Evolutionary conservation across 257 asterid genomes (phyloP).

Genomic region (Gentiana straminea): DNA sequence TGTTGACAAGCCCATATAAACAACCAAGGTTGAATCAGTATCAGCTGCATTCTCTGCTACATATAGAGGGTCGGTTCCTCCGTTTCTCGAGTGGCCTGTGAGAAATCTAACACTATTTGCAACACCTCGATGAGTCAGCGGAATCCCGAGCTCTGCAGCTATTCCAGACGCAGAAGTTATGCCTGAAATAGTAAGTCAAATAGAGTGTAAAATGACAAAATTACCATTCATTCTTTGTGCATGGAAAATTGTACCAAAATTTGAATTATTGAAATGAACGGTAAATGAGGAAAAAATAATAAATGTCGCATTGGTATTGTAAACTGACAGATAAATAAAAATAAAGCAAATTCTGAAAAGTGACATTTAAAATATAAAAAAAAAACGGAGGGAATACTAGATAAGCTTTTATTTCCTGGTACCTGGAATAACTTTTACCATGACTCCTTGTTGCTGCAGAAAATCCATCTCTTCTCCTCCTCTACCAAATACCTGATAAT

Average conservation of each 20-base stretch:
- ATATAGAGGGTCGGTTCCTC: constrained; percentile 85
- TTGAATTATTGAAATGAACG: no score
- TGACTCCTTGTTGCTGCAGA: constrained; percentile 77
- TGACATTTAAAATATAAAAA: no score
- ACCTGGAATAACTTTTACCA: constrained; percentile 91
- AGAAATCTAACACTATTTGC: constrained; percentile 82
- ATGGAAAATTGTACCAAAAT: no score
- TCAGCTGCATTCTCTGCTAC: constrained; percentile 96
- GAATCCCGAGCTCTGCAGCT: constrained; percentile 93
- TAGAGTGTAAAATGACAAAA: no score
- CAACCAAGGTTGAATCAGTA: constrained; percentile 75
- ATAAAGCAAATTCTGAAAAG: no score
- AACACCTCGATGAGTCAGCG: constrained; percentile 93
- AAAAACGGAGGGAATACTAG: no score
- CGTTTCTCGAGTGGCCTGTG: constrained; percentile 91
- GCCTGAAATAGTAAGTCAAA: constrained; percentile 27
- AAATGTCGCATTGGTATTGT: no score
- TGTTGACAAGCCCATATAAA: constrained; percentile 94
- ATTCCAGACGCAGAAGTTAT: constrained; percentile 98
- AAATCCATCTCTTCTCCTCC: constrained; percentile 99
- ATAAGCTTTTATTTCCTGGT: constrained; percentile 1
- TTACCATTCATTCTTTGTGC: no score
- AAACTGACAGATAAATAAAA: no score
- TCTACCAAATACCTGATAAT: constrained; percentile 78
- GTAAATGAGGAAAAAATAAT: no score